Base-by-base conservation (phyloP, 495 filamentous ascomycete species). In the Neurospora sp. region DNA sequence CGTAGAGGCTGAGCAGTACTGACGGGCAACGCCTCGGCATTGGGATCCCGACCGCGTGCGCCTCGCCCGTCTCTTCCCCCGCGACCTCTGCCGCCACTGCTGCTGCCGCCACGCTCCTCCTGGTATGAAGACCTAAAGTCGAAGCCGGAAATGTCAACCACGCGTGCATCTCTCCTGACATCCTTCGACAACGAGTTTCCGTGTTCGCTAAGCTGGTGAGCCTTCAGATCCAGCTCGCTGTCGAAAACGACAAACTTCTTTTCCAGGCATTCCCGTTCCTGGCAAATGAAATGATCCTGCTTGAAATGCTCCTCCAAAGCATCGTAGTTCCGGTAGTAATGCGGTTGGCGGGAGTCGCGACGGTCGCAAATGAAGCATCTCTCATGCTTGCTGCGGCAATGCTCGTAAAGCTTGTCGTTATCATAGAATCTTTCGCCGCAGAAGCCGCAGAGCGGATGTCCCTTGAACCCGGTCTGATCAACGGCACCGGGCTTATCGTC, bases 221-320 rank as follows among this genome's bases (percentile, higher is more conserved):
- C 77, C 78, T 97, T 97, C 39, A 99, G 80, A 79, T 98, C 96
- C 84, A 99, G 90, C 76, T 97, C 91, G 0, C 93, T 93, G 68
- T 91, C 93, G 74, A 99, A 99, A 1, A 98, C 96, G n/a, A 97
- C 89, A 76, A 98, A 97, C 80, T 98, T 98, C 87, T 97, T 97
- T 73, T 98, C 96, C 78, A 94, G 76, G 73, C 96, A 99, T 72
- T 97, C 94, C 73, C 84, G 83, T 72, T 99, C 95, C 1, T 86
- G 77, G 75, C 96, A 99, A 1, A 93, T 82, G 77, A 92, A 97
- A 80, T 99, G 96, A 40, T 94, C 93, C 70, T 89, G 90, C 72
- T 88, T 87, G 79, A 97, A 98, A 81, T 99, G 96, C 12, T 87
- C 80, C 75, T 95, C 93, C 0, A 99, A 83, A 0, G 90, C 86